phyloP scores from a whole-genome alignment of 495 filamentous ascomycete genomes.

The Annulohypoxylon bovei region DNA sequence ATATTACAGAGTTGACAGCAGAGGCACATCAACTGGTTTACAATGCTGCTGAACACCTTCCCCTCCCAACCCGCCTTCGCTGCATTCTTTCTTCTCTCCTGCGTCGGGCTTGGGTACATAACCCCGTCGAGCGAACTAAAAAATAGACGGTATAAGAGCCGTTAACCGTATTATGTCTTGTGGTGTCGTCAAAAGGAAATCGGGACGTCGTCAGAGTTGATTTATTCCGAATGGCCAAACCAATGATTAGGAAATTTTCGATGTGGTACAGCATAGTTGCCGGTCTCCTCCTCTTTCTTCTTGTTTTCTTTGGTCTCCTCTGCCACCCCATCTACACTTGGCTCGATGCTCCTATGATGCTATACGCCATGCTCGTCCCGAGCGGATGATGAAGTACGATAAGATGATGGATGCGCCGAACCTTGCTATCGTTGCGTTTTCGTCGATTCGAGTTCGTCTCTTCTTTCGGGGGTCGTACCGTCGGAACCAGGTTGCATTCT shows the following conservation, averaged over 20 bases:
- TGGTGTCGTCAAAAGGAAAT: conserved; percentile 28
- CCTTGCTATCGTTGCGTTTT: conserved; percentile 11
- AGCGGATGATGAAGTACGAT: conserved; percentile 7
- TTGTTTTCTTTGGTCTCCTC: not conserved
- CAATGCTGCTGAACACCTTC: not conserved
- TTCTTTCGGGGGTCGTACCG: conserved; percentile 12
- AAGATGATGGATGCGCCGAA: not conserved
- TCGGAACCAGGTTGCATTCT: not conserved
- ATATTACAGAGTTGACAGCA: conserved; percentile 16
- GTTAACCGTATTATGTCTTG: conserved; percentile 22
- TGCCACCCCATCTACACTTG: not conserved
- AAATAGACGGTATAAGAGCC: not conserved
- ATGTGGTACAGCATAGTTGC: conserved; percentile 1
- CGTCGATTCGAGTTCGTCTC: conserved; percentile 5
- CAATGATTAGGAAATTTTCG: conserved; percentile 20
- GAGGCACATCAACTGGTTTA: not conserved
- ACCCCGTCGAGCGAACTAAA: not conserved
- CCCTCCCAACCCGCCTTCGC: not conserved
- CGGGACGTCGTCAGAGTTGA: conserved; percentile 32
- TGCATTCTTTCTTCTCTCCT: not conserved
- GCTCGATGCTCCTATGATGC: conserved; percentile 12
- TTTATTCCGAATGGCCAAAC: conserved; percentile 18
- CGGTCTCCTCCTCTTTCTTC: not conserved
- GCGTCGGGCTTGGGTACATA: conserved; percentile 1
- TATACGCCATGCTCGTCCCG: not conserved